Evolutionary conservation across 1,139 yeast species (phyloP).

Genomic region (Zygosaccharomyces pseudobailii): DNA sequence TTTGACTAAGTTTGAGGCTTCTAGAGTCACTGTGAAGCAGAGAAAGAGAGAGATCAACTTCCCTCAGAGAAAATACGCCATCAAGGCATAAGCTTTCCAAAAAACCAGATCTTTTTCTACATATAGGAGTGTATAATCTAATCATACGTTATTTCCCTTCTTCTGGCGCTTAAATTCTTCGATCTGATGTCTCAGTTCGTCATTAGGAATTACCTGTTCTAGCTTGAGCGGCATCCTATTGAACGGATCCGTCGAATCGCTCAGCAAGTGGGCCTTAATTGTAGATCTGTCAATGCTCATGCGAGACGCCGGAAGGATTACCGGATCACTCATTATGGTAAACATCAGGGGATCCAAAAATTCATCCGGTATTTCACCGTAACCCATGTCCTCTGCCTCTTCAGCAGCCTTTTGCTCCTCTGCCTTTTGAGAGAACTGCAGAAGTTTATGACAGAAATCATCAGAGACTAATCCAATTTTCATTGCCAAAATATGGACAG

Average conservation of each 20-base stretch:
- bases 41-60: constrained; percentile 89
- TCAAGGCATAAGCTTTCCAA: constrained; percentile 71
- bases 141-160: constrained; percentile 19
- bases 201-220: constrained; percentile 80
- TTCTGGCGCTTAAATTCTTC: constrained; percentile 49
- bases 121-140: constrained; percentile 14
- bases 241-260: constrained; percentile 96
- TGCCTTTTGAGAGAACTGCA: constrained; percentile 57
- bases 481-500: constrained; percentile 55
- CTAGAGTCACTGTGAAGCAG: constrained; percentile 79
- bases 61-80: constrained; percentile 98
- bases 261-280: constrained; percentile 85
- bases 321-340: constrained; percentile 94
- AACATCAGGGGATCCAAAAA: constrained; percentile 95
- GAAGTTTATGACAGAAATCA: constrained; percentile 49
- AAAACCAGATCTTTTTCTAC: constrained; percentile 2
- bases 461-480: constrained; percentile 51
- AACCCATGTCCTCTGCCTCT: constrained; percentile 76
- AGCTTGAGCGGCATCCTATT: constrained; percentile 85
- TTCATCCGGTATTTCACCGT: constrained; percentile 95
- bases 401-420: constrained; percentile 57
- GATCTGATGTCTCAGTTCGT: constrained; percentile 60
- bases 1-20: constrained; percentile 82
- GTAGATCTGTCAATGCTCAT: constrained; percentile 85
- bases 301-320: constrained; percentile 78